phyloP scores from a whole-genome alignment of 768 basidiomycete species.

The Termitomyces eurrhizus region DNA sequence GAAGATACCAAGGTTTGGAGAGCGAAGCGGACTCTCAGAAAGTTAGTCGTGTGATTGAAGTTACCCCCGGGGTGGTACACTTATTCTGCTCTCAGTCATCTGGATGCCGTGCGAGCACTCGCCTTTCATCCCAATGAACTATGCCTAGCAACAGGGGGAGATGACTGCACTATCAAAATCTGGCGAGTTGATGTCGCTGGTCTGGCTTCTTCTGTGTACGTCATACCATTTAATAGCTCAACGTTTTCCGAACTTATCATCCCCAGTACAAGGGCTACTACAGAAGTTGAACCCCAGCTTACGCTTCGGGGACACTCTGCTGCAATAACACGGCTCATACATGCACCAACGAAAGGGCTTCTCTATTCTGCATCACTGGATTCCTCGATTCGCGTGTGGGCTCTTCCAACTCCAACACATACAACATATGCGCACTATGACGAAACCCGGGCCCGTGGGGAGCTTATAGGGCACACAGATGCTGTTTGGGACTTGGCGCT shows the following conservation, averaged over 20 bases:
- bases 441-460: constrained; percentile 67
- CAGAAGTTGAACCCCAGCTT: constrained; percentile 89
- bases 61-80: constrained; percentile 11
- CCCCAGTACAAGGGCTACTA: constrained; percentile 60
- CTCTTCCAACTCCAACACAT: constrained; percentile 67
- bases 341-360: constrained; percentile 69
- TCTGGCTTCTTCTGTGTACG: constrained; percentile 75
- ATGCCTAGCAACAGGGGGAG: constrained; percentile 88
- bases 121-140: constrained; percentile 87
- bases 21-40: constrained; percentile 81
- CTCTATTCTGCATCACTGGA: constrained; percentile 93
- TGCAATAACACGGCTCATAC: constrained; percentile 81
- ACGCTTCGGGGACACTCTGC: constrained; percentile 93
- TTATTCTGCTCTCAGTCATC: constrained; percentile 54
- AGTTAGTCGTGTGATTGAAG: constrained; percentile 51
- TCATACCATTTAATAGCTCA: constrained; percentile 19
- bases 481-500: constrained; percentile 95
- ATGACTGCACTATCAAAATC: constrained; percentile 93
- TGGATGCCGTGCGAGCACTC: constrained; percentile 88
- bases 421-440: constrained; percentile 94
- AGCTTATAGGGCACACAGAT: constrained; percentile 90
- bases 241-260: constrained; percentile 15
- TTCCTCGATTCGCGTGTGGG: constrained; percentile 91
- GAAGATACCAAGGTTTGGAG: constrained; percentile 80
- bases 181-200: constrained; percentile 85